Evolutionary conservation across 495 filamentous ascomycete genomes (phyloP), one percentile per base, ranked within the genome.

Genomic region (Arthonia radiata): DNA sequence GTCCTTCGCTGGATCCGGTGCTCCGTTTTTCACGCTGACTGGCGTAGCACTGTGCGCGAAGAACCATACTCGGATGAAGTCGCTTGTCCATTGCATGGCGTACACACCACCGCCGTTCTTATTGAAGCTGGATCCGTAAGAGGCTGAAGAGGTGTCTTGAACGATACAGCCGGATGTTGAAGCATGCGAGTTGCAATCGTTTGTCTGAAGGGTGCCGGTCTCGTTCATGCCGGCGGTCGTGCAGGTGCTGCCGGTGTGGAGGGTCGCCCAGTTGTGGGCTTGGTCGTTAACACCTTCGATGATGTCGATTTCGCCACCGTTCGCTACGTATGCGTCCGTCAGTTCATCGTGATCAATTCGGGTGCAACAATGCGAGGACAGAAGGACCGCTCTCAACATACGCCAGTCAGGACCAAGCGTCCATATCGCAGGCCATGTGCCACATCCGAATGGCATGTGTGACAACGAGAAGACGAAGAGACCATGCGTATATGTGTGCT

Each of bases 231-330:
- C 58, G 8, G 56, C 46, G 11, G 11, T 11, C 6, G 19, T 22
- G 11, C 44, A 48, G 16, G 39, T 39, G 5, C 43, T 42, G 13
- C 30, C 33, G 0, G 79, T 86, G 44, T 92, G 83, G 18, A 92
- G 55, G 2, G 77, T 69, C 36, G 89, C 66, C 21, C 56, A 42
- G 36, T 83, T 73, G 28, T 57, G 49, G 0, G 54, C 46, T 26
- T 69, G 56, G 18, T 52, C 38, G 47, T 86, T 79, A 32, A 89
- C 73, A 22, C 76, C 76, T 42, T 93, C 80, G 42, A 92, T 70
- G 37, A 92, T 80, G 54, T 92, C 81, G 34, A 90, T 81, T 47
- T 93, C 82, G 13, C 82, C 82, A n/a, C n/a, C n/a, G n/a, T n/a
- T n/a, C n/a, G n/a, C n/a, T n/a, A n/a, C n/a, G n/a, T n/a, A n/a